Evolutionary conservation across 768 basidiomycete species (phyloP).

Genomic region (Crepidotus variabilis): DNA sequence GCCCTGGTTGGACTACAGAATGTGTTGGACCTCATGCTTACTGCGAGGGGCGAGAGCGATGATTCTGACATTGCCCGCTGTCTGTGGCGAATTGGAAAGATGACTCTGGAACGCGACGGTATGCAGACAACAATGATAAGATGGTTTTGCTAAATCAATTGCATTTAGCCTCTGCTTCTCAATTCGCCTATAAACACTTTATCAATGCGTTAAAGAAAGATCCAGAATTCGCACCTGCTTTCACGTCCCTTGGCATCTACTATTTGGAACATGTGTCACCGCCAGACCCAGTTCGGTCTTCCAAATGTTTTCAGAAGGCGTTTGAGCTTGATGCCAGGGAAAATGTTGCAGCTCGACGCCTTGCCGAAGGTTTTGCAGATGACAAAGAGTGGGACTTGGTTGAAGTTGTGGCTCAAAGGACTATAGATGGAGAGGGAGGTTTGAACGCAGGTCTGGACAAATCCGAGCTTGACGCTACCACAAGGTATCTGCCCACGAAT

Average conservation of each 20-base stretch:
- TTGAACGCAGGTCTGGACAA: constrained; percentile 51
- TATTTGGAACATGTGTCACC: constrained; percentile 71
- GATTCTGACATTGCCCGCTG: constrained; percentile 69
- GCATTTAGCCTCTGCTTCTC: constrained; percentile 39
- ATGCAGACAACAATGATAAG: constrained; percentile 16
- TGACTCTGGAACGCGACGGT: constrained; percentile 74
- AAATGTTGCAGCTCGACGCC: constrained; percentile 73
- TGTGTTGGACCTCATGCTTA: constrained; percentile 42
- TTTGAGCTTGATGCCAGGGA: constrained; percentile 95
- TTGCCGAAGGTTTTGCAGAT: constrained; percentile 89
- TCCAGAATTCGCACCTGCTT: constrained; percentile 81
- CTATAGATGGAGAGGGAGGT: constrained; percentile 92
- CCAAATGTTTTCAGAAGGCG: constrained; percentile 97
- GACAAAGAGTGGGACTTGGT: constrained; percentile 95
- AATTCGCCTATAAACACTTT: constrained; percentile 75
- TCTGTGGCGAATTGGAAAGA: constrained; percentile 81
- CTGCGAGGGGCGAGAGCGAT: constrained; percentile 42
- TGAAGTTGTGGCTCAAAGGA: constrained; percentile 87
- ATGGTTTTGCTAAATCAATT: constrained; percentile 1
- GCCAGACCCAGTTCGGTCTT: constrained; percentile 78
- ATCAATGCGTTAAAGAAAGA: constrained; percentile 75
- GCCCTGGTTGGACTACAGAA: constrained; percentile 45
- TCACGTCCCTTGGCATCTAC: constrained; percentile 90
- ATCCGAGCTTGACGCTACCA: constrained; percentile 30
- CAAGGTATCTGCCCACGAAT: constrained; percentile 69